Conservation (phyloP, 2,329 filamentous ascomycete genomes). For the Zymoseptoria crescenta region DNA sequence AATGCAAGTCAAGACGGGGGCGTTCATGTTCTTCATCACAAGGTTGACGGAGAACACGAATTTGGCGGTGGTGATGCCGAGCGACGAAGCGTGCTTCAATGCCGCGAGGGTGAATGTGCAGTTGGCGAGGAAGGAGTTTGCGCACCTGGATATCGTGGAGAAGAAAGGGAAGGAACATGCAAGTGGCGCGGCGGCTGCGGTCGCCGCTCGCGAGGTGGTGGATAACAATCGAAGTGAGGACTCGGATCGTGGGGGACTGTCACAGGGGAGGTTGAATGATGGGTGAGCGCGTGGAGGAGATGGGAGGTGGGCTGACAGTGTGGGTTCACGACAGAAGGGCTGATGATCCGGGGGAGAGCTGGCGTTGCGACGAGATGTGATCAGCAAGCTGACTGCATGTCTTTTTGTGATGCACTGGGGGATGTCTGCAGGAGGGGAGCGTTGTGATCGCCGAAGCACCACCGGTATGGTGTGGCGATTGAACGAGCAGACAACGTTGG, state of each 20-base stretch:
- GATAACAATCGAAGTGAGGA: constrained; percentile 14
- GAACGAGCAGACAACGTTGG: background rate
- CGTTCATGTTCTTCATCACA: constrained; percentile 89
- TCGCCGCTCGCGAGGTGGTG: constrained; percentile 9
- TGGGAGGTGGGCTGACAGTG: too few species aligned
- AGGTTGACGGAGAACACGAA: constrained; percentile 98
- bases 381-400: background rate
- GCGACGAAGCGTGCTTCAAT: constrained; percentile 86
- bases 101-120: constrained; percentile 83
- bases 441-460: background rate
- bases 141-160: constrained; percentile 47
- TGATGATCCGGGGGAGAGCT: background rate
- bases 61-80: constrained; percentile 82
- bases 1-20: constrained; percentile 70
- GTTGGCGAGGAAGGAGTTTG: constrained; percentile 75
- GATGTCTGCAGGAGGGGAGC: background rate
- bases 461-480: background rate
- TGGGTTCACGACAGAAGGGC: background rate
- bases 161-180: constrained; percentile 23
- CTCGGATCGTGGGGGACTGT: constrained; percentile 3
- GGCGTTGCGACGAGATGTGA: background rate
- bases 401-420: background rate
- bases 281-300: constrained; percentile 5
- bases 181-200: background rate
- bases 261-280: constrained; percentile 9